Evolutionary conservation across 176 grass and related monocot species (phyloP).

Genomic region (Hyparrhenia diplandra): DNA sequence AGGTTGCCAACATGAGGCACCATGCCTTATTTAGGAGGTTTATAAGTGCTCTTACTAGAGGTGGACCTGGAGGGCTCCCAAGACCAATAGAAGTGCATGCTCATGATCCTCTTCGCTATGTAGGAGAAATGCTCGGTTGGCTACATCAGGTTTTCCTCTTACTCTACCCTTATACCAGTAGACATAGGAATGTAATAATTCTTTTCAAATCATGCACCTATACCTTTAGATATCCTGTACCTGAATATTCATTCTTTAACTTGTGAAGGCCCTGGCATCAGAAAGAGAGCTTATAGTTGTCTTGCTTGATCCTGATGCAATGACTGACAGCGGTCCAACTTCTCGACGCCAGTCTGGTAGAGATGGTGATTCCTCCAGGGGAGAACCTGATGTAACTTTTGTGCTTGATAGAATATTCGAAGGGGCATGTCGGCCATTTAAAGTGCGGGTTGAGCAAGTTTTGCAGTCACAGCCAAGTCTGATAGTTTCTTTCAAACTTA

Average conservation of each 20-base stretch:
- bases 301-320: constrained; percentile 72
- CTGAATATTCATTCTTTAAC: constrained; percentile 19
- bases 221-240: constrained; percentile 9
- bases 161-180: constrained; percentile 12
- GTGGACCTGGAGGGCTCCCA: constrained; percentile 84
- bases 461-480: constrained; percentile 91
- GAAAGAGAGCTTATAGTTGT: constrained; percentile 90
- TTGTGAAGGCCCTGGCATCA: constrained; percentile 85
- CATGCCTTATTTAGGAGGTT: constrained; percentile 97
- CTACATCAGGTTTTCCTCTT: constrained; percentile 80
- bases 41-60: constrained; percentile 98
- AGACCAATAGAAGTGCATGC: constrained; percentile 99
- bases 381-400: constrained; percentile 68
- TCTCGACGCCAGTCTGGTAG: constrained; percentile 48
- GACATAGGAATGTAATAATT: constrained; percentile 10
- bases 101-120: constrained; percentile 97
- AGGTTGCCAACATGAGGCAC: constrained; percentile 99
- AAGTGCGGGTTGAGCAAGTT: constrained; percentile 98
- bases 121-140: constrained; percentile 97
- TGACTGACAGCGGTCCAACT: constrained; percentile 59
- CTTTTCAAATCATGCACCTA: constrained; percentile 9
- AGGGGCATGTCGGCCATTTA: constrained; percentile 96
- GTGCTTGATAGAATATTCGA: constrained; percentile 98
- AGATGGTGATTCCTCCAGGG: constrained; percentile 55
- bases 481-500: constrained; percentile 84